Evolutionary conservation across 1,284 basidiomycete genomes (phyloP), one percentile per base, ranked within the genome.

Genomic region (Ganoderma lingzhi): DNA sequence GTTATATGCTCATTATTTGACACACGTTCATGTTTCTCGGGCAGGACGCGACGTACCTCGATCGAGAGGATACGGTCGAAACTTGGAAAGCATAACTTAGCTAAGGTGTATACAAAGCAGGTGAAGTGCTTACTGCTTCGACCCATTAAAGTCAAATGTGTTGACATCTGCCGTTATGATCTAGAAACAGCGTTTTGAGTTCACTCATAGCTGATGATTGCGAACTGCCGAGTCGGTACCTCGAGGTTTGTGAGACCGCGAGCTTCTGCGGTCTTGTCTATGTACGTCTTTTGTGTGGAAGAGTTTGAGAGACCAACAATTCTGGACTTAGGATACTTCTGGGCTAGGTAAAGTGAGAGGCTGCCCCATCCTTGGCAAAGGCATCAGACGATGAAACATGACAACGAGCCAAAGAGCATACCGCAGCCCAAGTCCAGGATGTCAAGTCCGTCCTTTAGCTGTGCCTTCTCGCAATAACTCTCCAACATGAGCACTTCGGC

Each of bases 51-150:
- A n/a, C 71, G 39, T 70, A 86, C 88, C 79, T 94, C 93, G 69
- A 94, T 93, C 19, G 90, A 91, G 10, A 94, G 75, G 67, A 94
- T 90, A 66, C 92, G 86, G 76, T 93, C 91, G 77, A 94, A 94
- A 66, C 90, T 92, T 41, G 35, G 12, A 84, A 63, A 79, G 80
- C 64, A 14, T 15, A 37, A 28, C 9, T 61, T 12, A 28, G 39
- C 8, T 17, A 15, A 23, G n/a, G 41, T 6, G 14, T 6, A 30
- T 15, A 15, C 23, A 6, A 44, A 39, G 14, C 3, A 42, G 35
- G 53, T 19, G 9, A 48, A 41, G 41, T 28, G 80, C 85, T 76
- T 68, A 90, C 90, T 81, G 76, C 70, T 81, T 84, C 8, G 80
- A 81, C 6, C 82, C 81, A 37, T 81, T 79, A 77, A 94, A 94